A percentile compares a stretch with the other conserved stretches of the same genome.
Evolutionary conservation across 306 rosid genomes (phyloP).

Genomic region (Fagus sylvatica): DNA sequence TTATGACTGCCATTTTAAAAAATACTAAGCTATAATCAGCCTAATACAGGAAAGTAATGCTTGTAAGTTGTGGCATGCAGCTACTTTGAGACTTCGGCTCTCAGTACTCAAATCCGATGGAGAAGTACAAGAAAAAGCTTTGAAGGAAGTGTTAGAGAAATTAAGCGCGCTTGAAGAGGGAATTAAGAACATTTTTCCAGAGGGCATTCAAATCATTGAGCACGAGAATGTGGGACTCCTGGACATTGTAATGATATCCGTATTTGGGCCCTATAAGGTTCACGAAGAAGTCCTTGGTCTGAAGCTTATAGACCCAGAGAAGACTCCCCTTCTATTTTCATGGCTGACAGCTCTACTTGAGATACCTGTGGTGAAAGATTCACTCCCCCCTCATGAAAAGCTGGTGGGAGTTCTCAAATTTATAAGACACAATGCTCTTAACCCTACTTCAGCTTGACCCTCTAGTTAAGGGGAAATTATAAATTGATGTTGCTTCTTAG

Average conservation of each 20-base stretch:
- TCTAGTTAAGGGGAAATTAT: too few species aligned
- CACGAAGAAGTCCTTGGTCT: slow-evolving; percentile 34
- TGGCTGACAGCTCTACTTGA: slow-evolving; percentile 18
- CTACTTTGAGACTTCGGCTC: slow-evolving; percentile 13
- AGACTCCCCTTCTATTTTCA: slow-evolving; percentile 20
- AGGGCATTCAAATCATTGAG: slow-evolving; percentile 4
- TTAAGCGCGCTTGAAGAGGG: slow-evolving; percentile 26
- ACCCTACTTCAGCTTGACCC: neutral
- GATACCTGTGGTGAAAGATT: slow-evolving; percentile 19
- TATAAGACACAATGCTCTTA: slow-evolving; percentile 12
- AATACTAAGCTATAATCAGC: too few species aligned
- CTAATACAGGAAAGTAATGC: neutral
- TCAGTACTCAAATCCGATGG: neutral
- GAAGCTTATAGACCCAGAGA: slow-evolving; percentile 21
- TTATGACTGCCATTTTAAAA: too few species aligned
- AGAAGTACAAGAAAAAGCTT: slow-evolving; percentile 30
- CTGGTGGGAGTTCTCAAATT: slow-evolving; percentile 8
- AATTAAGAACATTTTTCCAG: slow-evolving; percentile 17
- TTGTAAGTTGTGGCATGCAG: slow-evolving; percentile 4
- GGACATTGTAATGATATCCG: slow-evolving; percentile 17
- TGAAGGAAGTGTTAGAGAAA: slow-evolving; percentile 12
- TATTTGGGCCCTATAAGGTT: slow-evolving; percentile 22
- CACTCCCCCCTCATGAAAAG: slow-evolving; percentile 28
- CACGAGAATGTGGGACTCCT: slow-evolving; percentile 20
- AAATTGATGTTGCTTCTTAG: too few species aligned